Evolutionary conservation across 495 filamentous ascomycete genomes (phyloP).

Genomic region (Immersiella caudata): DNA sequence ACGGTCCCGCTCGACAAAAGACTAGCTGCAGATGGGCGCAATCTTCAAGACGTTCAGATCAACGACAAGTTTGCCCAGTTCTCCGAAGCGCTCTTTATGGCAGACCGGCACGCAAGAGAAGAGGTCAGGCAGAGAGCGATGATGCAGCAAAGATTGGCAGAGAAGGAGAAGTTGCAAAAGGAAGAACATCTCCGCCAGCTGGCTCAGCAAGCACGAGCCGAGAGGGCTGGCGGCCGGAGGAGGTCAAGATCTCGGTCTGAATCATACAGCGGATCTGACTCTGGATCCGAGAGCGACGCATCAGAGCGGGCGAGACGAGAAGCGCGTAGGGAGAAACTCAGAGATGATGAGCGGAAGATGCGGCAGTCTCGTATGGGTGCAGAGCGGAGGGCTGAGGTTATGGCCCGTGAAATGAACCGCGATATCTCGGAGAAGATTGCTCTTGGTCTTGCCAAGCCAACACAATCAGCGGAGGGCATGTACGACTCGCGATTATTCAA

Average conservation of each 20-base stretch:
- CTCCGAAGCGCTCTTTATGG: slow-evolving; percentile 89
- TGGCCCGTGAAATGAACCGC: slow-evolving; percentile 93
- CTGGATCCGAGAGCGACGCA: slow-evolving; percentile 62
- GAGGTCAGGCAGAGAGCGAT: slow-evolving; percentile 89
- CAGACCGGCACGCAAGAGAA: slow-evolving; percentile 91
- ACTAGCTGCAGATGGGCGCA: slow-evolving; percentile 91
- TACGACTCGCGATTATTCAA: slow-evolving; percentile 97
- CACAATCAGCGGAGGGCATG: slow-evolving; percentile 86
- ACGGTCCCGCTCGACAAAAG: slow-evolving; percentile 96
- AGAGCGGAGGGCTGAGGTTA: slow-evolving; percentile 83
- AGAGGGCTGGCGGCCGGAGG: slow-evolving; percentile 61
- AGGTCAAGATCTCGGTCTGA: slow-evolving; percentile 52
- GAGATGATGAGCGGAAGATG: slow-evolving; percentile 84
- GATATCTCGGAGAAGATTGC: slow-evolving; percentile 99
- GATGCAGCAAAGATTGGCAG: slow-evolving; percentile 96
- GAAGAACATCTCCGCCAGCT: slow-evolving; percentile 90
- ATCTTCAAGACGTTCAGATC: slow-evolving; percentile 91
- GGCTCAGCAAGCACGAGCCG: slow-evolving; percentile 89
- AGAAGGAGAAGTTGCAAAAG: slow-evolving; percentile 92
- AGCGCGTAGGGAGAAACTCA: slow-evolving; percentile 73
- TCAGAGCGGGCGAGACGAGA: slow-evolving; percentile 78
- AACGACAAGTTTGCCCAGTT: slow-evolving; percentile 99
- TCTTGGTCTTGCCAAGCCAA: slow-evolving; percentile 91
- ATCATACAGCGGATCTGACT: slow-evolving; percentile 58
- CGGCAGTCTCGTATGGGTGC: slow-evolving; percentile 95